Evolutionary conservation across 768 basidiomycete genomes (phyloP), one percentile per base, ranked within the genome.

Genomic region (Boletus pseudo-olivaceus): DNA sequence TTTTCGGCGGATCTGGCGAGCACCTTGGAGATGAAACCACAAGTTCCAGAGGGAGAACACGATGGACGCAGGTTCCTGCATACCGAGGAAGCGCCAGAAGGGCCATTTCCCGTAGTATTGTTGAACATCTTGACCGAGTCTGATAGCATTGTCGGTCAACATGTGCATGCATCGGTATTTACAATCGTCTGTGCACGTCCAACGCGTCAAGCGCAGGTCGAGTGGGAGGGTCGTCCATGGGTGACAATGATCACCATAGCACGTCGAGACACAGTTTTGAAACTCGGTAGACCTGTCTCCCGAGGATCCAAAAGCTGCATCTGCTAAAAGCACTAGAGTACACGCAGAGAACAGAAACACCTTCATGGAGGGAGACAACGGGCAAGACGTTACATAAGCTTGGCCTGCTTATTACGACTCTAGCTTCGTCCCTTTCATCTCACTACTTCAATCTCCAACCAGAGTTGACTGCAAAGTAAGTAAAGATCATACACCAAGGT

Each of bases 41-140:
- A 96, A 75, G 69, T 99, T 98, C 54, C 85, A 73, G n/a, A 97
- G 63, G 14, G 91, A 94, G 74, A 98, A 97, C 34, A 82, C 71
- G 54, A 97, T 94, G 3, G 91, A 90, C 8, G 94, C 88, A 7
- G 96, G 95, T 71, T 99, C 96, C 66, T 98, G 96, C 70, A 93
- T 87, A 30, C 94, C 92, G n/a, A 76, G 73, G 20, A 89, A 74
- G 30, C 95, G 80, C 82, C 85, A 88, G 69, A 99, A 98, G 0
- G 95, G 92, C 96, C 96, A 98, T 75, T 98, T 98, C 15, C 96
- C 97, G 63, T 93, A 82, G 69, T 90, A 95, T 61, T 97, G 94
- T 41, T 89, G 81, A 1, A 90, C 72, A 2, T 53, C 60, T 38
- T 63, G 61, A 0, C 81, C 80, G 6, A 54, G 61, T 32, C 59